A percentile compares a stretch with the other conserved stretches of the same genome.
Conservation (phyloP, 2,329 filamentous ascomycete genomes). For the Beauveria sp. region DNA sequence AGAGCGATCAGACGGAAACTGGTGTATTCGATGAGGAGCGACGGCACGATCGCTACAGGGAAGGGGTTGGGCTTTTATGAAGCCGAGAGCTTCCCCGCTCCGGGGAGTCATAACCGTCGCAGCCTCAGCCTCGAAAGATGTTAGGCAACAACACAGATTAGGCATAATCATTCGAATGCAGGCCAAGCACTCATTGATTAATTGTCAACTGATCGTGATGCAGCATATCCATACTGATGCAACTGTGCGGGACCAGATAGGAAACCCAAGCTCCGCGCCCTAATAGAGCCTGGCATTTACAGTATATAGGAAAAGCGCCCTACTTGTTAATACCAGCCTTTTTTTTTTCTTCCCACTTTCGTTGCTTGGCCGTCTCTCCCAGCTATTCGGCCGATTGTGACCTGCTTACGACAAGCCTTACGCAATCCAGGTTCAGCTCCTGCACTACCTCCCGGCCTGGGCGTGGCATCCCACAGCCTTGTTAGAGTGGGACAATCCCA, state of each 20-base stretch:
- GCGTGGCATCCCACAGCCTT: neutral
- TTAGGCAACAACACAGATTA: no score
- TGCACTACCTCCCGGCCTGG: neutral
- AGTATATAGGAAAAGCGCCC: no score
- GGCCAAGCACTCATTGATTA: no score
- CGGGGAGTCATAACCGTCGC: neutral
- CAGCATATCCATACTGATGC: no score
- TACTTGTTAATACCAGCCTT: no score
- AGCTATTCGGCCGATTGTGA: neutral
- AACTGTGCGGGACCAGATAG: no score
- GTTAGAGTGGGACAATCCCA: neutral
- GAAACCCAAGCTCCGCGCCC: no score
- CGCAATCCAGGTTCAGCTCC: neutral
- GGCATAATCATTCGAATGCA: no score
- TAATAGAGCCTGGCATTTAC: no score
- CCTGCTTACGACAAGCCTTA: neutral
- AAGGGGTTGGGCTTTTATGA: neutral
- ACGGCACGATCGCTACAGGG: neutral
- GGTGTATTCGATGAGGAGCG: neutral
- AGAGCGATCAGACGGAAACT: neutral
- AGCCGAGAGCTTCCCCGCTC: neutral
- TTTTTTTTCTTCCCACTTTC: accelerated
- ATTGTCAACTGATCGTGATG: no score
- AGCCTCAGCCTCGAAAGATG: neutral
- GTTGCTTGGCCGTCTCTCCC: neutral